Base-by-base conservation (phyloP, 768 basidiomycete genomes). In the Calocybe indica region DNA sequence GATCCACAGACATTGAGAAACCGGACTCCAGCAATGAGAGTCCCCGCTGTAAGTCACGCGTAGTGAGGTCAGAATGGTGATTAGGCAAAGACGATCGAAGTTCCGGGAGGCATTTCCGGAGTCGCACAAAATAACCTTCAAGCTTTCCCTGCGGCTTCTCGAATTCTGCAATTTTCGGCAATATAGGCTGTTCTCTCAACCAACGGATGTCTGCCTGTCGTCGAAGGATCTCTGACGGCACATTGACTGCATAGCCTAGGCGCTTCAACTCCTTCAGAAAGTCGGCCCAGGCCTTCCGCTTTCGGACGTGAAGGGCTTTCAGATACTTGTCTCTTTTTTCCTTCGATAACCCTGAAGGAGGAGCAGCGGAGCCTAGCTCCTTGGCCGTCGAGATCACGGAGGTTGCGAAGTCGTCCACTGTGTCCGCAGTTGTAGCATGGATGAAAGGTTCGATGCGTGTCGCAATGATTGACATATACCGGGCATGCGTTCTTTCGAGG, bases 271-370 rank as follows among this genome's bases (percentile, higher is more conserved):
- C 92, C 64, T 92, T 95, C 52, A 96, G 70, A 13, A 96, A 71
- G 60, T 98, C 93, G 28, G 86, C 83, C 79, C 85, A 92, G 0
- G 93, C 93, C 59, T 89, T 90, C 52, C 88, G 73, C 69, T 98
- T 99, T 41, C 90, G 79, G 3, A 79, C 78, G 36, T 88, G 71
- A 7, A 97, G 65, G 14, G 82, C 79, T 61, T 93, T 94, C 45
- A 67, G 73, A 54, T 75, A 78, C 67, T 81, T 88, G 50, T 67
- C 78, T 50, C 72, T 79, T 55, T 69, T 77, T 46, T 80, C 78
- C 47, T 62, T 63, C 8, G 67, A 63, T 33, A 69, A 60, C 12
- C 71, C 70, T 11, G 62, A 48, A 3, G 81, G 70, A 37, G 80
- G 57, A 0, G 69, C 47, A 11, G 73, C 56, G 1, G 62, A 65